Evolutionary conservation across 257 asterid genomes (phyloP).

Genomic region (Paraleonurus japonicus): DNA sequence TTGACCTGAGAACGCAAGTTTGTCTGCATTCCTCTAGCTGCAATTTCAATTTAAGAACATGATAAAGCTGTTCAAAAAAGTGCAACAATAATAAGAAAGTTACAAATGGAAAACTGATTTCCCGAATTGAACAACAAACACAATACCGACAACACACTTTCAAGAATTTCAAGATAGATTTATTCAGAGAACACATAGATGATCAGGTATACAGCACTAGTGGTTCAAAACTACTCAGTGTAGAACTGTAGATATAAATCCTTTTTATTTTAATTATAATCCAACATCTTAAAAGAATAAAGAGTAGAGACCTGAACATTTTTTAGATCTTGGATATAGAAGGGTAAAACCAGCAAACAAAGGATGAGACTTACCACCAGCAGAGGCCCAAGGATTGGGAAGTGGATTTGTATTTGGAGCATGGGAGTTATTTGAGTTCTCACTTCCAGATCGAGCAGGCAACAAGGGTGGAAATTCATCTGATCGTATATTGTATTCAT

Average conservation of each 20-base stretch:
- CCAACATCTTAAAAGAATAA: neutral
- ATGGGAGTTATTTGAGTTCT: neutral
- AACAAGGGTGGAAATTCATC: neutral
- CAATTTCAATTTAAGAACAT: neutral
- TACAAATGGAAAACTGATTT: neutral
- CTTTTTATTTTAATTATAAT: neutral
- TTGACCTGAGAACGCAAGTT: constrained; percentile 22
- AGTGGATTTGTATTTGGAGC: constrained; percentile 59
- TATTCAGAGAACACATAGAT: neutral
- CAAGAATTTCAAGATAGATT: neutral
- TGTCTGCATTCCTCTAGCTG: neutral
- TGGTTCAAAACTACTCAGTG: neutral
- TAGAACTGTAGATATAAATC: neutral
- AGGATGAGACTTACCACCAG: neutral
- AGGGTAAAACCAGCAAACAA: neutral
- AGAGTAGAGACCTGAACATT: neutral
- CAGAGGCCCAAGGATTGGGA: constrained; percentile 54
- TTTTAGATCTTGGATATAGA: neutral
- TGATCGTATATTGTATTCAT: neutral
- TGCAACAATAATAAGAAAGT: neutral
- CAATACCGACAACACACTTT: neutral
- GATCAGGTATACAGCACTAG: neutral
- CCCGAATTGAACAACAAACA: neutral
- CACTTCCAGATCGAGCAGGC: neutral
- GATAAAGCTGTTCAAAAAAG: neutral